These are phyloP conservation scores for Fusarium begoniae DNA, from an alignment of 2,329 filamentous ascomycete species.

Conservation along the genomic window DNA sequence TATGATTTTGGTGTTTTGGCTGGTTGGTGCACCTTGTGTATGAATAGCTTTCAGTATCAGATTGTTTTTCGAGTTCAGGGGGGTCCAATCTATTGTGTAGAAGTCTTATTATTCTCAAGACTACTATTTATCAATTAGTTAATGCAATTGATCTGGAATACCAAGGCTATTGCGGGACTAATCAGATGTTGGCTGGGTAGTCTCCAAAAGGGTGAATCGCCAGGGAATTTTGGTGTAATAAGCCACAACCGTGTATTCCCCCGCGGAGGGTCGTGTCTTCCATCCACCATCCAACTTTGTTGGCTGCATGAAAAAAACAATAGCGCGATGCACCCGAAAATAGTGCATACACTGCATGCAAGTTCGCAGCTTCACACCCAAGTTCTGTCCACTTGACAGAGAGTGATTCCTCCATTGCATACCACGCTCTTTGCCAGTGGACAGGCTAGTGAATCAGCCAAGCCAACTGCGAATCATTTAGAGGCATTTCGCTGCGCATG, in stretches of 20 bases:
- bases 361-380: not conserved
- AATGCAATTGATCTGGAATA: not conserved
- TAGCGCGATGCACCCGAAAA: not conserved
- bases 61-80: not conserved
- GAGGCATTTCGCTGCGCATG: not conserved
- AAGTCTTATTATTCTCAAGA: not conserved
- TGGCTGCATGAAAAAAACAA: slow-evolving; percentile 15
- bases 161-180: not conserved
- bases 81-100: not conserved
- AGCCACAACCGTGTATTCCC: not conserved
- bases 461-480: not conserved
- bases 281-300: not conserved
- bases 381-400: not conserved
- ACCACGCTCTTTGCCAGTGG: not conserved
- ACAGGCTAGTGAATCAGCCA: not conserved
- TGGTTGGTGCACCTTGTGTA: not conserved
- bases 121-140: not conserved
- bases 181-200: not conserved
- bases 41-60: not conserved
- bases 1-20: not conserved
- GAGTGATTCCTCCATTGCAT: not conserved
- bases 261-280: not conserved
- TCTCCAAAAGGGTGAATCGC: not conserved
- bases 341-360: not conserved
- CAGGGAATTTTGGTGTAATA: not conserved